Percentiles rank a stretch among this genome's conserved stretches.
phyloP scores from a whole-genome alignment of 306 rosid genomes.

The Glycine soja region DNA sequence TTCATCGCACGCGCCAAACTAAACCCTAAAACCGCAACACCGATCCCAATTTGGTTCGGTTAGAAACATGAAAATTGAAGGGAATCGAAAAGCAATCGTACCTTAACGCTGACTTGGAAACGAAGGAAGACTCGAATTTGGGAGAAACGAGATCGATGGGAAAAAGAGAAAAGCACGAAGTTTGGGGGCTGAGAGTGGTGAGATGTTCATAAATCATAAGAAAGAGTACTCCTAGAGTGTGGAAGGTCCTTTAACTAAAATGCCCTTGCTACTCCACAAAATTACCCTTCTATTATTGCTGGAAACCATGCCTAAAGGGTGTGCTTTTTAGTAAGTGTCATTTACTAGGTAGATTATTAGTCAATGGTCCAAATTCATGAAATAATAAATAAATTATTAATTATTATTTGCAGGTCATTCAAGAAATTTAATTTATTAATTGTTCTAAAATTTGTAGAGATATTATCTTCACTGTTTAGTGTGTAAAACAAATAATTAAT shows the following conservation, averaged over 20 bases:
- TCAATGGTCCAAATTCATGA: not conserved
- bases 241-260: not conserved
- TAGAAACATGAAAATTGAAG: not conserved
- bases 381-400: too few species aligned
- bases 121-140: conserved; percentile 33
- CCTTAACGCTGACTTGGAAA: conserved; percentile 31
- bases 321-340: conserved; percentile 12
- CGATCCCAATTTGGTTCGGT: conserved; percentile 24
- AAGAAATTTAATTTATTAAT: not conserved
- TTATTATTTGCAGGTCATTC: not conserved
- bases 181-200: not conserved
- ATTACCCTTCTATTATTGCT: not conserved
- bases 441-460: too few species aligned
- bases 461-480: too few species aligned
- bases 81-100: conserved; percentile 4
- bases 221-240: conserved; percentile 26
- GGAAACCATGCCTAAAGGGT: not conserved
- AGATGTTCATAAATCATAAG: not conserved
- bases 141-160: conserved; percentile 35
- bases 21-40: conserved; percentile 43
- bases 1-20: conserved; percentile 58
- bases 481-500: too few species aligned
- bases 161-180: conserved; percentile 9
- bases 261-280: conserved; percentile 14
- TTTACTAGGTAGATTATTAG: not conserved